phyloP scores from a whole-genome alignment of 2,329 filamentous ascomycete genomes.

The Calonectria ilicicola region DNA sequence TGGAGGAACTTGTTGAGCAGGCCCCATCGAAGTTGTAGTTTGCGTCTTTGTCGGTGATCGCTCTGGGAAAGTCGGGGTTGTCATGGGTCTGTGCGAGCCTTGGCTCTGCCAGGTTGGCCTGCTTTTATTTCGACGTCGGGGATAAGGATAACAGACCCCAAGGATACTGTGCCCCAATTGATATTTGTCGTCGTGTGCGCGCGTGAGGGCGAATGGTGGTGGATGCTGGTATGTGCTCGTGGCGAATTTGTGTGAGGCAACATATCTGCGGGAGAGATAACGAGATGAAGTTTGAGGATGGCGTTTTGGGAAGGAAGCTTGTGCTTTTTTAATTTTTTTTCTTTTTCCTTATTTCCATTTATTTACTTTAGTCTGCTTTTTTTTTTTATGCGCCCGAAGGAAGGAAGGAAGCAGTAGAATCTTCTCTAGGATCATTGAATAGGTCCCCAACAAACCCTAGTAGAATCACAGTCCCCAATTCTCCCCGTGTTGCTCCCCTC shows the following conservation, averaged over 20 bases:
- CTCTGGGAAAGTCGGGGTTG: conserved; percentile 23
- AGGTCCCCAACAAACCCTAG: not conserved
- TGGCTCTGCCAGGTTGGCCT: conserved; percentile 10
- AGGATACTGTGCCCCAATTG: not conserved
- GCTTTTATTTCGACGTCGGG: conserved; percentile 16
- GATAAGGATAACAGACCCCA: conserved; percentile 1
- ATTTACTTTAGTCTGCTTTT: not conserved
- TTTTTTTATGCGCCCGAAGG: not conserved
- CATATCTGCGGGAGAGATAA: conserved; percentile 1
- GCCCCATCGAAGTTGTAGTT: conserved; percentile 1
- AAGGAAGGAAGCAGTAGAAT: not conserved
- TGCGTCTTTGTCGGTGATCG: conserved; percentile 17
- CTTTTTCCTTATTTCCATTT: not conserved
- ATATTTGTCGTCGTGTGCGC: not conserved
- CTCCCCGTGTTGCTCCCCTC: not conserved
- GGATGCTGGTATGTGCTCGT: not conserved
- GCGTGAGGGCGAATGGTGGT: not conserved
- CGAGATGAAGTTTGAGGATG: not conserved
- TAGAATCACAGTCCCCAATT: not conserved
- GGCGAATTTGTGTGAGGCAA: not conserved
- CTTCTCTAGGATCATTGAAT: not conserved
- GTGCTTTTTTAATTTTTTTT: not conserved
- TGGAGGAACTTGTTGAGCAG: conserved; percentile 8
- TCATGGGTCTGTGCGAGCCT: conserved; percentile 32
- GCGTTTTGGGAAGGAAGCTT: not conserved